phyloP scores from a whole-genome alignment of 371 early-diverging fungal species.

The Chytridiales sp. region DNA sequence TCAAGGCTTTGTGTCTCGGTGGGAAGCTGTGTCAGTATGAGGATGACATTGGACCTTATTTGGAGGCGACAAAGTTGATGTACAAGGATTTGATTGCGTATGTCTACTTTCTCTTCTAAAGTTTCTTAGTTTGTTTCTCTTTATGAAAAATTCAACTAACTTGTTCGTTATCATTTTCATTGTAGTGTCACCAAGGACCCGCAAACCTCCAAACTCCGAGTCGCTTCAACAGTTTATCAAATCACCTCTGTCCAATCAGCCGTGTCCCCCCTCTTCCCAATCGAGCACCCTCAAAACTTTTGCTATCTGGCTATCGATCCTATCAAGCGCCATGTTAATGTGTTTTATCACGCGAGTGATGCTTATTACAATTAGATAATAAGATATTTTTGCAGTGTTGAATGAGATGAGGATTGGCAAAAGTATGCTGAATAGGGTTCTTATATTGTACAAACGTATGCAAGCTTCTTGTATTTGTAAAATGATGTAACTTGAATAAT shows the following conservation, averaged over 20 bases:
- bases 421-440: no score
- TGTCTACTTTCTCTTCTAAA: not conserved
- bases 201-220: constrained; percentile 24
- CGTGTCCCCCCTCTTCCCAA: constrained; percentile 47
- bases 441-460: no score
- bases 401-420: no score
- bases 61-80: constrained; percentile 37
- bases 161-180: no score
- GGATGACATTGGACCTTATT: constrained; percentile 43
- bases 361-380: no score
- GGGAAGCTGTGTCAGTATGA: constrained; percentile 53
- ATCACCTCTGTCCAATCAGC: constrained; percentile 30
- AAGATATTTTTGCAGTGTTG: no score
- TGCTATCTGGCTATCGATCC: constrained; percentile 47
- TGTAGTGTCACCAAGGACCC: constrained; percentile 33
- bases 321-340: constrained; percentile 33
- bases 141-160: not conserved
- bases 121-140: not conserved
- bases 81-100: constrained; percentile 52
- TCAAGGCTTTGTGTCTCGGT: constrained; percentile 47
- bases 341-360: constrained; percentile 56
- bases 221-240: constrained; percentile 34
- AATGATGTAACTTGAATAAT: no score
- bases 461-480: no score
- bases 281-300: constrained; percentile 53